These are phyloP conservation scores for Colletotrichum sp. DNA, from an alignment of 2,329 filamentous ascomycete genomes.

Conservation along the genomic window DNA sequence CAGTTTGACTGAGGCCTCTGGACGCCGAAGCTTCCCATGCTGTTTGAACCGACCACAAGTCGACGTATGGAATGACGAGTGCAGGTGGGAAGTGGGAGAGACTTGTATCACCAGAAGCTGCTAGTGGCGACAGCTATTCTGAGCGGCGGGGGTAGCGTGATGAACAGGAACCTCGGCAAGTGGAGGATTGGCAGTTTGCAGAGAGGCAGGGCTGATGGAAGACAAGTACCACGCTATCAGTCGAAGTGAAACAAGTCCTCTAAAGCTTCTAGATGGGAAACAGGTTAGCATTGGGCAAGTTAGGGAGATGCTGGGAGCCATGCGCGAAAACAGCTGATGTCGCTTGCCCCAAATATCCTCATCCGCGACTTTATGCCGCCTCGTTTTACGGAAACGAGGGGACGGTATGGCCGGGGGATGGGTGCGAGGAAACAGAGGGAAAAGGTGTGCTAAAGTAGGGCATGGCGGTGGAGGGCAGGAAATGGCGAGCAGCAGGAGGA, in stretches of 20 bases:
- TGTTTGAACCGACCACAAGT: not conserved
- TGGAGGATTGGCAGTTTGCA: not conserved
- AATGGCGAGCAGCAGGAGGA: not conserved
- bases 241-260: constrained; percentile 8
- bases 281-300: not conserved
- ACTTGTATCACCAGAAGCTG: not conserved
- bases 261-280: constrained; percentile 9
- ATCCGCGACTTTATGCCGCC: constrained; percentile 5
- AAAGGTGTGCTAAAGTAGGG: not conserved
- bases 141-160: not conserved
- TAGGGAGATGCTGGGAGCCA: constrained; percentile 13
- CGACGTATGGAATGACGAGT: not conserved
- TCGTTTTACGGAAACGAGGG: constrained; percentile 11
- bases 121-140: constrained; percentile 13
- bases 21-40: not conserved
- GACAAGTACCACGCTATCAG: not conserved
- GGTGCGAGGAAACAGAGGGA: not conserved
- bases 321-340: constrained; percentile 4
- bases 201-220: not conserved
- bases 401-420: not conserved
- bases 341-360: not conserved
- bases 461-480: not conserved
- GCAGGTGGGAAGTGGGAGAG: constrained; percentile 6
- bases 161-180: constrained; percentile 3
- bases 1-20: not conserved